phyloP scores from a whole-genome alignment of 1,284 basidiomycete genomes.

The Malassezia nana region DNA sequence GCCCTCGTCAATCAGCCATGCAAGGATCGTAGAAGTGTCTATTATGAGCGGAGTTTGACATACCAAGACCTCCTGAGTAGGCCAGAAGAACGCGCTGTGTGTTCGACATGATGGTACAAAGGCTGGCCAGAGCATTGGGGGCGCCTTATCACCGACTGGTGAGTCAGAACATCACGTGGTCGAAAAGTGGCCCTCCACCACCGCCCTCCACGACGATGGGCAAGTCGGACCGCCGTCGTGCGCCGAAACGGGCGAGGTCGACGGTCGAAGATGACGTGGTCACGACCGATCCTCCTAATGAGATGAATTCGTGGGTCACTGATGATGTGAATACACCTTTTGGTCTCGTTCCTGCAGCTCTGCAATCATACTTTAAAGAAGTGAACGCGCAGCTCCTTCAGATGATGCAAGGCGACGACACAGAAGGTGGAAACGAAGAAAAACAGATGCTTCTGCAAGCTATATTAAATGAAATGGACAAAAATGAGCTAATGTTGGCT shows the following conservation, averaged over 20 bases:
- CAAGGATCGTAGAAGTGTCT: constrained; percentile 48
- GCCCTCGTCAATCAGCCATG: constrained; percentile 71
- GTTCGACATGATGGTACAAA: constrained; percentile 15
- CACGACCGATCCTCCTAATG: not conserved
- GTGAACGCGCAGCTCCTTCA: constrained; percentile 9
- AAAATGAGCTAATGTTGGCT: constrained; percentile 36
- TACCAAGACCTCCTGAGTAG: constrained; percentile 95
- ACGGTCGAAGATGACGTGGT: not conserved
- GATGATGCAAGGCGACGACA: constrained; percentile 6
- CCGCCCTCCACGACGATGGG: not conserved
- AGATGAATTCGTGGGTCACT: constrained; percentile 1
- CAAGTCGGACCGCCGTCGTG: constrained; percentile 13
- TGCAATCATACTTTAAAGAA: constrained; percentile 20
- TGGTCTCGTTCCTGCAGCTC: constrained; percentile 8
- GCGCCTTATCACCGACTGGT: not conserved
- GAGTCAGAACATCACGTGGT: constrained; percentile 7
- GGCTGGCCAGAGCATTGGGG: not conserved
- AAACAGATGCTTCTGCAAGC: constrained; percentile 34
- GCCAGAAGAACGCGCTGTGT: constrained; percentile 81
- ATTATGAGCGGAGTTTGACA: constrained; percentile 47
- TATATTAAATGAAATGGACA: constrained; percentile 38
- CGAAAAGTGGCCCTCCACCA: not conserved
- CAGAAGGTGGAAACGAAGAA: constrained; percentile 25
- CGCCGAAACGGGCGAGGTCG: constrained; percentile 13
- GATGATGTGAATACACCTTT: constrained; percentile 14